Evolutionary conservation across 306 rosid species (phyloP).

Genomic region (Casuarina cunninghamiana): DNA sequence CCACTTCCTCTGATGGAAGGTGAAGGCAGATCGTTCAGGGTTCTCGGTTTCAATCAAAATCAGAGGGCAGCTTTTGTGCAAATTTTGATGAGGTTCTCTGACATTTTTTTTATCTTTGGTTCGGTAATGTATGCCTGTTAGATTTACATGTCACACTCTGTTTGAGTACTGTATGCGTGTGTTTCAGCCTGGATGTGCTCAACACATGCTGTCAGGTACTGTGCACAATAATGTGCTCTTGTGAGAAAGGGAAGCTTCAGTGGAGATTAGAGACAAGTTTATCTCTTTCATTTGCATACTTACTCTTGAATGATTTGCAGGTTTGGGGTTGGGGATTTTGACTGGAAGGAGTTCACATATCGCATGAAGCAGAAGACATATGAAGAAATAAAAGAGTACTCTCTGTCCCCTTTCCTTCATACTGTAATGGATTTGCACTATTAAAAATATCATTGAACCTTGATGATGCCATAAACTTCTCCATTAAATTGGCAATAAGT

Average conservation of each 20-base stretch:
- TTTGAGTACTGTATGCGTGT: not conserved
- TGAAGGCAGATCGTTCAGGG: slow-evolving; percentile 93
- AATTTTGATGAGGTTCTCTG: slow-evolving; percentile 81
- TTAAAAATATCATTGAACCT: slow-evolving; percentile 13
- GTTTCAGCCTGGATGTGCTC: no score
- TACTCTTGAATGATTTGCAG: slow-evolving; percentile 46
- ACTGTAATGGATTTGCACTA: slow-evolving; percentile 15
- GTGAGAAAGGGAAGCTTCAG: not conserved
- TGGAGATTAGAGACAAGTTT: not conserved
- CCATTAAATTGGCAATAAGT: slow-evolving; percentile 3
- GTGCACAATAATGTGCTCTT: not conserved
- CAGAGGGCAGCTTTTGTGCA: slow-evolving; percentile 97
- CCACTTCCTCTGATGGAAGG: slow-evolving; percentile 98
- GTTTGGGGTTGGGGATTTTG: slow-evolving; percentile 91
- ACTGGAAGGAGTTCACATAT: slow-evolving; percentile 84
- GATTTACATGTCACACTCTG: slow-evolving; percentile 6
- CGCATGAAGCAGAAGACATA: slow-evolving; percentile 93
- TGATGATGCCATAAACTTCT: not conserved
- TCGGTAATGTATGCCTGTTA: not conserved
- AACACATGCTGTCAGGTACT: not conserved
- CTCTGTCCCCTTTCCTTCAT: slow-evolving; percentile 27
- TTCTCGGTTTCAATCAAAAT: slow-evolving; percentile 93
- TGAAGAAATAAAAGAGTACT: slow-evolving; percentile 85
- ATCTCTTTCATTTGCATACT: slow-evolving; percentile 21
- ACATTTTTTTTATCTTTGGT: slow-evolving; percentile 8